Percentiles rank a stretch among this genome's conserved stretches.
phyloP scores from a whole-genome alignment of 2,329 filamentous ascomycete genomes.

The Colletotrichum sp. region DNA sequence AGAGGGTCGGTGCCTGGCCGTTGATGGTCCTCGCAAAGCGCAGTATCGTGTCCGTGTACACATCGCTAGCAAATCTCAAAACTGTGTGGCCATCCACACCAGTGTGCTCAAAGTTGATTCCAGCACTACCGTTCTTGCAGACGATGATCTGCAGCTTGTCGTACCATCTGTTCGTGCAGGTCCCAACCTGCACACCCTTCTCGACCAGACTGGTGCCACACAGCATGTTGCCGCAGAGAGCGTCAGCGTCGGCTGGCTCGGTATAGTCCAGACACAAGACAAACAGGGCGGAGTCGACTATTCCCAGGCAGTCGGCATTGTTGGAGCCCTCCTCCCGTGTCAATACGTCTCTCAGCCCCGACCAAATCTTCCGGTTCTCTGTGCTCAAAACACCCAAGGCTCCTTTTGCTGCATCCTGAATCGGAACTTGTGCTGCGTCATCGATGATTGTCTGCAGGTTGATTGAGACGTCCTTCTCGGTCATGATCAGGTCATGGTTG shows the following conservation, averaged over 20 bases:
- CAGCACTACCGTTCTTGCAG: conserved; percentile 96
- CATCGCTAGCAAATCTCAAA: conserved; percentile 90
- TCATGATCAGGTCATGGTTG: conserved; percentile 96
- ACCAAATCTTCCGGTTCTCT: conserved; percentile 97
- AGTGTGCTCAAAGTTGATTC: conserved; percentile 99
- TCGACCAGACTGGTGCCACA: conserved; percentile 93
- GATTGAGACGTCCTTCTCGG: conserved; percentile 87
- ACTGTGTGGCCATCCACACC: conserved; percentile 98
- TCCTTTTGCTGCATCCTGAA: conserved; percentile 94
- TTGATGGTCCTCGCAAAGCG: conserved; percentile 96
- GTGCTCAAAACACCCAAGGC: conserved; percentile 93
- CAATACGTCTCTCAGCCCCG: conserved; percentile 84
- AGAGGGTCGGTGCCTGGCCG: conserved; percentile 87
- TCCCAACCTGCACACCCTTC: conserved; percentile 93
- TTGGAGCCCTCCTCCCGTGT: conserved; percentile 87
- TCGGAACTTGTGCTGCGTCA: conserved; percentile 86
- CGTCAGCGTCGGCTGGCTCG: conserved; percentile 79
- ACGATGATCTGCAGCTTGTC: conserved; percentile 99
- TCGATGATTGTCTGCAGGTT: conserved; percentile 93
- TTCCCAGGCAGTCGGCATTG: conserved; percentile 94
- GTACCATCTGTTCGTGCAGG: conserved; percentile 98
- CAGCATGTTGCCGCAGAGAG: conserved; percentile 98
- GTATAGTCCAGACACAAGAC: conserved; percentile 92
- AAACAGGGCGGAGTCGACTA: conserved; percentile 93
- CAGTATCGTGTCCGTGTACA: conserved; percentile 97